Base-by-base conservation (phyloP, 768 basidiomycete species). In the Mycena crocata region DNA sequence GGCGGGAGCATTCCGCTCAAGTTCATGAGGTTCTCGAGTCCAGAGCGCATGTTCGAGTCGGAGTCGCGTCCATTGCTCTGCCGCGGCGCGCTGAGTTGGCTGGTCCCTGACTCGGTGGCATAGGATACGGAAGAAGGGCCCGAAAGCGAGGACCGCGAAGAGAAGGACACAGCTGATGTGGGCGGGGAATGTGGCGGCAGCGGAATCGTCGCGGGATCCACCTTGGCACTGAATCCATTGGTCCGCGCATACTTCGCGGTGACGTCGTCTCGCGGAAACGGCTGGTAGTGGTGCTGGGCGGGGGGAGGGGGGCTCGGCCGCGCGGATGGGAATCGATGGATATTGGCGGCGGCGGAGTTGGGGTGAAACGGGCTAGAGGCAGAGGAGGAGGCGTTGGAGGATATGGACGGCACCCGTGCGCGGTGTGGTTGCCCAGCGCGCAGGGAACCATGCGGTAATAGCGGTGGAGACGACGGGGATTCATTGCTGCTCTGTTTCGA, bases 131-230 rank as follows among this genome's bases (percentile, higher is more conserved):
- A 87, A 0, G 89, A 86, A 15, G 78, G 81, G 17, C 40, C 40
- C 1, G 90, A 90, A 15, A 83, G 79, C 3, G 90, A 91, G 2
- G 91, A 93, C n/a, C 80, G 87, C 5, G 93, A 93, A n/a, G 93
- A 93, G 70, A 90, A 86, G 1, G 93, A 94, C 19, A 93, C 69
- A 0, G 89, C 82, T 24, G 93, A 94, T 31, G 83, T 80, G 1
- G 92, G 89, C 17, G 93, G 93, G 2, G 93, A 93, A 65, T 89
- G 82, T 2, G 90, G 86, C 4, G 90, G 88, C 5, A 90, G 76
- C n/a, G 90, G 89, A 63, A 90, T 83, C 1, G 81, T 78, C 19
- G 82, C 71, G 12, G 89, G 87, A 67, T 91, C 90, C 31, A 88
- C 82, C 68, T 82, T 87, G 32, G 77, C 74, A 23, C 58, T 58